These are phyloP conservation scores for Anisodus acutangulus DNA, from an alignment of 257 asterid species.

Conservation along the genomic window DNA sequence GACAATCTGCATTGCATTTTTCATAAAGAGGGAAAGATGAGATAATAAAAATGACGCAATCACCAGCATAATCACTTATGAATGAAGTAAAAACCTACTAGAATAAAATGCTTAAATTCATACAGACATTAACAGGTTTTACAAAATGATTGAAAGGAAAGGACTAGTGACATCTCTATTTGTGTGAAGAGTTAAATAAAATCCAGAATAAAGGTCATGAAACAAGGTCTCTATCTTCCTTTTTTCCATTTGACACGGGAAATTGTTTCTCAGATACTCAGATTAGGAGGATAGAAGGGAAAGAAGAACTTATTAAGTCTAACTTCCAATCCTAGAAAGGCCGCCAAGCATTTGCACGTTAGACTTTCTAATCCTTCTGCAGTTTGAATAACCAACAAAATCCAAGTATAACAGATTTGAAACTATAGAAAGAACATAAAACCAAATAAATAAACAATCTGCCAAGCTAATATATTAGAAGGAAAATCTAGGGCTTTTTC, in stretches of 20 bases:
- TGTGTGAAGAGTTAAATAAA: slow-evolving; percentile 1
- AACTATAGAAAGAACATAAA: background rate
- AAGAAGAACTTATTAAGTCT: slow-evolving; percentile 5
- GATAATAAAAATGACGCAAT: background rate
- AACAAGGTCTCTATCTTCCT: background rate
- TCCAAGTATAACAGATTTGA: background rate
- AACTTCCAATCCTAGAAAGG: background rate
- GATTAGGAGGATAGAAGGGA: background rate
- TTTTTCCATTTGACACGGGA: background rate
- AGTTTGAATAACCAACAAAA: slow-evolving; percentile 18
- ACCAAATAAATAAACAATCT: background rate
- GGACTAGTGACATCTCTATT: background rate
- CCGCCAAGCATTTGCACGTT: background rate
- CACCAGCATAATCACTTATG: slow-evolving; percentile 23
- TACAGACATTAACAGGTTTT: background rate
- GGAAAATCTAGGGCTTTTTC: background rate
- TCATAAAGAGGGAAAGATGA: background rate
- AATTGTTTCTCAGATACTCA: background rate
- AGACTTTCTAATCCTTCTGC: slow-evolving; percentile 20
- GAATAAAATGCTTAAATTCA: background rate
- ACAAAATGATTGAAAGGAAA: background rate
- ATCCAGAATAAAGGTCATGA: background rate
- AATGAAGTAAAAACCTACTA: slow-evolving; percentile 5
- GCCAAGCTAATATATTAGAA: background rate
- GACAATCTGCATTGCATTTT: slow-evolving; percentile 60